Conservation (phyloP, 2,329 filamentous ascomycete species). For the Myriosclerotinia duriaeana region DNA sequence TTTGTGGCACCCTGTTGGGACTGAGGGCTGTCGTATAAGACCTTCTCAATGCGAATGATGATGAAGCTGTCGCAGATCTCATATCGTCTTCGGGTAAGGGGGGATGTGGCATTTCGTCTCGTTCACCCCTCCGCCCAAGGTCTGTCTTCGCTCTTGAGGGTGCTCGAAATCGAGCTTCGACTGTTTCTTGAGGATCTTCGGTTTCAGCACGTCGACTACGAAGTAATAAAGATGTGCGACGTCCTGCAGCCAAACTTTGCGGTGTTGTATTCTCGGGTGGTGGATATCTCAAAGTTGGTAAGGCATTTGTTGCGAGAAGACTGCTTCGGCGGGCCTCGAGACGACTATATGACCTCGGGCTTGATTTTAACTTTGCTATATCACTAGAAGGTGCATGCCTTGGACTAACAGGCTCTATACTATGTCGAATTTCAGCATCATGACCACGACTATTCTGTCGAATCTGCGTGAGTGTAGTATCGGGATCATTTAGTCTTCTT, state of each 20-base stretch:
- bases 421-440: constrained; percentile 29
- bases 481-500: constrained; percentile 42
- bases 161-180: constrained; percentile 52
- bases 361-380: constrained; percentile 34
- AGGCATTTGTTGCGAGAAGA: constrained; percentile 37
- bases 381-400: constrained; percentile 31
- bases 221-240: constrained; percentile 56
- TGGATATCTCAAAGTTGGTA: constrained; percentile 38
- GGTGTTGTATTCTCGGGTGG: constrained; percentile 40
- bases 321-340: constrained; percentile 41
- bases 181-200: constrained; percentile 40
- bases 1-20: constrained; percentile 55
- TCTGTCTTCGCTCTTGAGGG: constrained; percentile 61
- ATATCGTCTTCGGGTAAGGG: constrained; percentile 39
- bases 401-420: constrained; percentile 30
- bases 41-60: constrained; percentile 30
- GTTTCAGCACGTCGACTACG: constrained; percentile 37
- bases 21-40: constrained; percentile 45
- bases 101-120: constrained; percentile 46
- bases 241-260: constrained; percentile 54
- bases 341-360: constrained; percentile 39
- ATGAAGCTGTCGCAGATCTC: constrained; percentile 2
- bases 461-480: constrained; percentile 27
- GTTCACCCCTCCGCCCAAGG: constrained; percentile 44
- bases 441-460: constrained; percentile 31